A percentile compares a stretch with the other conserved stretches of the same genome.
phyloP scores from a whole-genome alignment of 2,329 filamentous ascomycete species.

The Tolypocladium inflatum region DNA sequence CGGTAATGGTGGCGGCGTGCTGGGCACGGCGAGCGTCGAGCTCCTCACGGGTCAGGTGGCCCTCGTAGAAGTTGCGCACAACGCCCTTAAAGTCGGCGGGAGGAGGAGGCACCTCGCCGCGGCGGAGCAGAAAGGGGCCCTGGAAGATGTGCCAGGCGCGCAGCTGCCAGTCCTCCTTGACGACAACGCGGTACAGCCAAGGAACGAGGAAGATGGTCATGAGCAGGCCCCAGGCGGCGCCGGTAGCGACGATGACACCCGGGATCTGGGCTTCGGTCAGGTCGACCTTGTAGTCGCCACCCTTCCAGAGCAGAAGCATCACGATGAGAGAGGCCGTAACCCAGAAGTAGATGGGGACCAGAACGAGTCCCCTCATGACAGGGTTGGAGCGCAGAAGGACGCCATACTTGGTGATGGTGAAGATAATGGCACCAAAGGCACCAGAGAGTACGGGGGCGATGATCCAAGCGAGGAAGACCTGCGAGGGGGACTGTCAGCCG shows the following conservation, averaged over 20 bases:
- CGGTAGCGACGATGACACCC: slow-evolving; percentile 44
- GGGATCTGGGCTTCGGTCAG: slow-evolving; percentile 38
- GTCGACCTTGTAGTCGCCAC: slow-evolving; percentile 33
- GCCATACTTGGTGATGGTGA: slow-evolving; percentile 45
- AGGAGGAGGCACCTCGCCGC: slow-evolving; percentile 27
- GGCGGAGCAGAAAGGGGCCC: slow-evolving; percentile 42
- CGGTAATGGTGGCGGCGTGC: slow-evolving; percentile 7
- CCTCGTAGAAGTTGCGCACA: slow-evolving; percentile 46
- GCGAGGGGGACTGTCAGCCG: slow-evolving; percentile 19
- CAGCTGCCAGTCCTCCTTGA: slow-evolving; percentile 52
- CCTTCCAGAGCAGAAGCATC: slow-evolving; percentile 54
- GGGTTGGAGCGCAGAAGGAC: slow-evolving; percentile 45
- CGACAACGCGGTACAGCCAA: slow-evolving; percentile 47
- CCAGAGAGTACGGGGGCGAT: slow-evolving; percentile 49
- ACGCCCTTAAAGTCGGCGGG: slow-evolving; percentile 30
- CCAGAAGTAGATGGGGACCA: slow-evolving; percentile 48
- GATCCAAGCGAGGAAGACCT: slow-evolving; percentile 52
- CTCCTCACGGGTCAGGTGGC: slow-evolving; percentile 44
- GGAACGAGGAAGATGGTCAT: slow-evolving; percentile 46
- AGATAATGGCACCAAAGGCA: slow-evolving; percentile 42
- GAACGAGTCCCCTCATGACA: slow-evolving; percentile 39
- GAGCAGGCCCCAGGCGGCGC: slow-evolving; percentile 38
- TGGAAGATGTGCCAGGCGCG: slow-evolving; percentile 42
- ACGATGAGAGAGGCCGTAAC: slow-evolving; percentile 43
- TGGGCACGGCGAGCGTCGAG: slow-evolving; percentile 31